Evolutionary conservation across 2,329 filamentous ascomycete genomes (phyloP), one percentile per base, ranked within the genome.

Genomic region (Clonostachys sp.): DNA sequence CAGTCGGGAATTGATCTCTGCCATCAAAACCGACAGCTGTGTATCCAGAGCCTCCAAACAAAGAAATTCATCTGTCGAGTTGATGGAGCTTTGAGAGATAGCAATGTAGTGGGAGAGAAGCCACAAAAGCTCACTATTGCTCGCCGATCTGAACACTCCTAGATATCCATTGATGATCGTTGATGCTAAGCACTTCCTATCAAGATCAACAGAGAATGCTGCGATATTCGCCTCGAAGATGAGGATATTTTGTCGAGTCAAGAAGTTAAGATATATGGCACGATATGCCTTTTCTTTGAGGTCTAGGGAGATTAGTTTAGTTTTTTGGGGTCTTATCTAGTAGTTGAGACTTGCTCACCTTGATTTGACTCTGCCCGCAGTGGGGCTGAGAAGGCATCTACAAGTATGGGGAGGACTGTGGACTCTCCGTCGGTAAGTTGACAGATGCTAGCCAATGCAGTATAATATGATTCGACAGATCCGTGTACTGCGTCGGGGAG

Each of bases 31-130:
- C 5, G 80, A 77, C 7, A 84, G 59, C 50, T 79, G 77, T 6
- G 74, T 65, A 48, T 81, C 77, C 6, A 84, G 58, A 1, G 77
- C 74, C 45, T 73, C 70, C 6, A 84, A 58, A 51, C 75, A 77
- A 8, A 63, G 58, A 6, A 68, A 56, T 13, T 68, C 67, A 35
- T 68, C 61, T 5, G 57, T 58, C 10, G 60, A 56, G 30, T 62
- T 58, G 13, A 56, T 55, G 42, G 64, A 65, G 10, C 62, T 64
- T 47, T 70, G 68, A 45, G 76, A 74, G 12, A 86, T 62, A 45
- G 78, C 75, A 50, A 88, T 77, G 52, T 86, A 85, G 56, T 87
- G 82, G 13, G 86, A 77, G 30, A 90, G 66, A 30, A 88, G 72
- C 74, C 83, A 85, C 38, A 89, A 63, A 36, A 81, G 74, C 10